Base-by-base conservation (phyloP, 768 basidiomycete genomes). In the Mrakia gelida region DNA sequence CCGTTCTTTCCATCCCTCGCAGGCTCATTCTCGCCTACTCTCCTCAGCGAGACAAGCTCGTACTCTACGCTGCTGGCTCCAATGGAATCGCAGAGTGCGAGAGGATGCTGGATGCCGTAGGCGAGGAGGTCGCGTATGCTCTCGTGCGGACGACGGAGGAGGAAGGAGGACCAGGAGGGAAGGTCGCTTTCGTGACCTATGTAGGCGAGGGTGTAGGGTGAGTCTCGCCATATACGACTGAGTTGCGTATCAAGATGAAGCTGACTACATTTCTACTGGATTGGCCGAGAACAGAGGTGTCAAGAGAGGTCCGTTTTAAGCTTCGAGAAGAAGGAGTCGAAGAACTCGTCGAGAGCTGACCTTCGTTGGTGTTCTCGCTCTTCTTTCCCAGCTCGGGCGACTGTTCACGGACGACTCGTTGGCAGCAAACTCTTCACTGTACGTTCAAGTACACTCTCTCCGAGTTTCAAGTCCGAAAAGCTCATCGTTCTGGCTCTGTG, bases 41-140 rank as follows among this genome's bases (percentile, higher is more conserved):
- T 41, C 65, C 65, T 41, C 65, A 68, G 10, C 34, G 65, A 32
- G 65, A 68, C 65, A 68, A 68, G 65, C 65, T 68, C 16, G 34
- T 68, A 1, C 65, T 68, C 16, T 38, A 68, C 23, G 38, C 16
- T 18, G 11, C 65, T 43, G 38, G 65, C 15, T 68, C 18, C 9
- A 28, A 30, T 30, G 62, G 32, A 2, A 15, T 38, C 21, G 1
- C 34, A 30, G 65, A 68, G 32, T 68, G 32, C 38, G 65, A 68
- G 38, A 9, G 65, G 32, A 23, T 23, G 32, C 38, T 68, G 65
- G 65, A 41, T 18, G 65, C 11, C 6, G 65, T 34, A 9, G 38
- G 32, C 18, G 65, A 68, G 32, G 65, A 68, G 34, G 65, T 68
- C 8, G 65, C 65, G 16, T 68, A 68, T 38, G 65, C 21, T 15